Percentiles rank a stretch among this genome's conserved stretches.
Evolutionary conservation across 768 basidiomycete genomes (phyloP).

Genomic region (Lactarius indigo): DNA sequence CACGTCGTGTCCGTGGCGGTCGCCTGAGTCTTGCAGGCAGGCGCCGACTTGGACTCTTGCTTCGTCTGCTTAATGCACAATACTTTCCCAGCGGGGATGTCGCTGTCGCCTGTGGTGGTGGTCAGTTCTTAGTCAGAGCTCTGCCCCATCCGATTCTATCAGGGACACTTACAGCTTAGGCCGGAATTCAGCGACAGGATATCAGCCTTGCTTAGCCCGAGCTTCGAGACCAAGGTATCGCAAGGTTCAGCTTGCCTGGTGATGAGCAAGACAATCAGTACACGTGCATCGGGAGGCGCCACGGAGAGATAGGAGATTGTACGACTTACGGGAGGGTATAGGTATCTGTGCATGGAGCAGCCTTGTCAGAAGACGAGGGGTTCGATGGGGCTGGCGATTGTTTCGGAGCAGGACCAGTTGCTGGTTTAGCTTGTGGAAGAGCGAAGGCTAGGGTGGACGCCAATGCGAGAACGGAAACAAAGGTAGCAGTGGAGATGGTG

Average conservation of each 20-base stretch:
- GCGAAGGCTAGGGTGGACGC: background rate
- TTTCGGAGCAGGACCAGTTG: no score
- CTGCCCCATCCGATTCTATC: background rate
- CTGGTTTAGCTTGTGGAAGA: background rate
- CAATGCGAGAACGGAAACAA: constrained; percentile 11
- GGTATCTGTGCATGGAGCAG: background rate
- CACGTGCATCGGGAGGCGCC: background rate
- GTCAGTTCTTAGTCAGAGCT: background rate
- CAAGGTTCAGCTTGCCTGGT: constrained; percentile 8
- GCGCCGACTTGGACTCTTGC: background rate
- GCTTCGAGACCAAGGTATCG: background rate
- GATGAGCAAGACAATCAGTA: background rate
- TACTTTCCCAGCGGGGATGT: background rate
- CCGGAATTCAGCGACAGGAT: constrained; percentile 9
- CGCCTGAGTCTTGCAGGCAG: constrained; percentile 11
- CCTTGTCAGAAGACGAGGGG: no score
- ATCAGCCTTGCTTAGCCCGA: background rate
- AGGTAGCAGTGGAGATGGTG: background rate
- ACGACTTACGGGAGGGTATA: background rate
- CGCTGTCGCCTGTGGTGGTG: background rate
- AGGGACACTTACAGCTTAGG: background rate
- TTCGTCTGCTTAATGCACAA: background rate
- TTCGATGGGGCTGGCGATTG: background rate
- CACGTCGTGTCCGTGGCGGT: constrained; percentile 14
- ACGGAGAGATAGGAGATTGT: background rate